Conservation (phyloP, 2,329 filamentous ascomycete species). For the Xylariales sp. region DNA sequence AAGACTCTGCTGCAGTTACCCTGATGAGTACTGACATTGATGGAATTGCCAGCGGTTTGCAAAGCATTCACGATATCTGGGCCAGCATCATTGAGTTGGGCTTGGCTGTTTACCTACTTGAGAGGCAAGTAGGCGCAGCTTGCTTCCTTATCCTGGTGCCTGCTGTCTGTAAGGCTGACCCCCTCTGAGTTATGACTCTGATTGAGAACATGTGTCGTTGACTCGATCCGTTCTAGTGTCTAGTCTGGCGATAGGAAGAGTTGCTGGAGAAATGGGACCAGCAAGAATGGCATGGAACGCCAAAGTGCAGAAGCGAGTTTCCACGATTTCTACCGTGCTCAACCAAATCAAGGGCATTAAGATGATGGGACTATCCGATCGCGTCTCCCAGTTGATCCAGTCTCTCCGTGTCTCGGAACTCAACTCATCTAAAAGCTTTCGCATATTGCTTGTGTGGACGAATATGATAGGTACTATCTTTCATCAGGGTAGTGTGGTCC, state of each 20-base stretch:
- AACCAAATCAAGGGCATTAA: conserved; percentile 38
- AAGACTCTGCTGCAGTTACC: conserved; percentile 38
- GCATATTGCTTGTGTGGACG: background rate
- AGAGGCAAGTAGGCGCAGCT: conserved; percentile 40
- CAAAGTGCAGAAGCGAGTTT: conserved; percentile 27
- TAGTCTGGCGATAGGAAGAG: conserved; percentile 14
- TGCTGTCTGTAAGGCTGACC: conserved; percentile 3
- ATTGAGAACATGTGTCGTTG: background rate
- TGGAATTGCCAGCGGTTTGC: conserved; percentile 30
- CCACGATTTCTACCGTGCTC: conserved; percentile 27
- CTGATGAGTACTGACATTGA: conserved; percentile 46
- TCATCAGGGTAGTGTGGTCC: too few relatives aligned
- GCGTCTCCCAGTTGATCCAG: conserved; percentile 25
- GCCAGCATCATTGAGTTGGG: conserved; percentile 35
- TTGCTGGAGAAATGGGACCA: conserved; percentile 19
- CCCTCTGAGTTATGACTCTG: background rate
- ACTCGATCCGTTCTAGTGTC: conserved; percentile 14
- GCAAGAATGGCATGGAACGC: conserved; percentile 32
- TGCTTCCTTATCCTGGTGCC: conserved; percentile 41
- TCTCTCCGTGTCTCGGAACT: conserved; percentile 5
- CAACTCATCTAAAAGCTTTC: conserved; percentile 5
- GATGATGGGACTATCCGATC: conserved; percentile 30
- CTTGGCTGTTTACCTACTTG: conserved; percentile 41
- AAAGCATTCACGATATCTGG: conserved; percentile 36
- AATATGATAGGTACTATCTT: too few relatives aligned